Evolutionary conservation across 1,139 yeast genomes (phyloP).

Genomic region (Saccharomyces hybrid): DNA sequence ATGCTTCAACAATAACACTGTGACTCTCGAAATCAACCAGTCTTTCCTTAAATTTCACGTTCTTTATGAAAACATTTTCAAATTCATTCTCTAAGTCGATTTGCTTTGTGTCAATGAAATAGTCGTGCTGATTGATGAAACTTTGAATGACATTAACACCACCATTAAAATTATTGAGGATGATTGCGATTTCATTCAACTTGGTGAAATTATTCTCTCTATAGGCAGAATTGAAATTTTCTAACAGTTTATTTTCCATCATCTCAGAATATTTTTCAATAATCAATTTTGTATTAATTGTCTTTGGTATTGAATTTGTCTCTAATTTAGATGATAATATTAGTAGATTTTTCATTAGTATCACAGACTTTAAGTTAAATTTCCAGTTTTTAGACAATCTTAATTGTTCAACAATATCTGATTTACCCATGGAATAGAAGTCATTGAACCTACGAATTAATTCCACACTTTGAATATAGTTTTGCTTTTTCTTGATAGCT

Average conservation of each 20-base stretch:
- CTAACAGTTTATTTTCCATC: conserved; percentile 61
- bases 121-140: conserved; percentile 74
- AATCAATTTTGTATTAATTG: conserved; percentile 42
- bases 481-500: conserved; percentile 69
- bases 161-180: conserved; percentile 73
- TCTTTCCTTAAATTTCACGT: conserved; percentile 34
- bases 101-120: conserved; percentile 46
- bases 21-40: conserved; percentile 41
- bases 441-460: conserved; percentile 72
- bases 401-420: conserved; percentile 53
- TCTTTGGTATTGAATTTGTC: conserved; percentile 44
- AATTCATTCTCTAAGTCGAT: conserved; percentile 31
- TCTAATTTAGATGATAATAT: conserved; percentile 55
- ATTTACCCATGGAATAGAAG: conserved; percentile 50
- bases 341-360: conserved; percentile 58
- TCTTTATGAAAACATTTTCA: not conserved
- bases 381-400: conserved; percentile 34
- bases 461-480: conserved; percentile 65
- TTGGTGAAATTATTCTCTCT: conserved; percentile 46
- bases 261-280: conserved; percentile 69
- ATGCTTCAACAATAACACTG: conserved; percentile 35
- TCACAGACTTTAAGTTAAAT: conserved; percentile 61
- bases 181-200: conserved; percentile 71
- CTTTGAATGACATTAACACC: conserved; percentile 78
- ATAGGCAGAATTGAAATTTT: conserved; percentile 50